Conservation (phyloP, 1,284 basidiomycete species). For the Cryptococcus depauperatus region DNA sequence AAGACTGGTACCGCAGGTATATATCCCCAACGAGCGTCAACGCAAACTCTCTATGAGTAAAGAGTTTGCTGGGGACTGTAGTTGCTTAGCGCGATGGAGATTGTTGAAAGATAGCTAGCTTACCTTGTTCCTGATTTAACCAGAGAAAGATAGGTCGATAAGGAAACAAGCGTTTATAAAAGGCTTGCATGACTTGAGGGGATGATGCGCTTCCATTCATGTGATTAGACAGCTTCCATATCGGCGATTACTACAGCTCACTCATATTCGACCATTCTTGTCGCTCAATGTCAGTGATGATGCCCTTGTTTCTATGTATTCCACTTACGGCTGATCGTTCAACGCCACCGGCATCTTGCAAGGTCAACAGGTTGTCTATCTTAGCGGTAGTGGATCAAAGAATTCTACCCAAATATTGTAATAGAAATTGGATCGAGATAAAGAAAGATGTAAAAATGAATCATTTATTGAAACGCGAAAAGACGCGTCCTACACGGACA, state of each 20-base stretch:
- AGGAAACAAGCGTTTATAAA: slow-evolving; percentile 86
- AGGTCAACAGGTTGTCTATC: background rate
- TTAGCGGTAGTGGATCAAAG: no score
- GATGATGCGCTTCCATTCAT: slow-evolving; percentile 37
- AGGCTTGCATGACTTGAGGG: slow-evolving; percentile 69
- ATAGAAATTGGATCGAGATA: no score
- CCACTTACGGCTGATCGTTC: slow-evolving; percentile 13
- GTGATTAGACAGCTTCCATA: background rate
- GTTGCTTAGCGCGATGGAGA: background rate
- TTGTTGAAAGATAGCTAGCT: slow-evolving; percentile 9
- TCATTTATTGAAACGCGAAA: no score
- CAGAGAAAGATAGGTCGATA: slow-evolving; percentile 90
- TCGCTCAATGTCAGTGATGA: background rate
- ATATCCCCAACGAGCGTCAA: slow-evolving; percentile 87
- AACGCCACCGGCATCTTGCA: slow-evolving; percentile 13
- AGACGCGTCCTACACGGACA: no score
- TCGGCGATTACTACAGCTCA: slow-evolving; percentile 2
- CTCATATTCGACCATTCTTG: slow-evolving; percentile 21
- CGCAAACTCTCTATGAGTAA: slow-evolving; percentile 92
- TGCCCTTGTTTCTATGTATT: background rate
- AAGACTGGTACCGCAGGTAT: slow-evolving; percentile 93
- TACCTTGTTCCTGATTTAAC: slow-evolving; percentile 81
- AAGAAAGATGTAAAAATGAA: no score
- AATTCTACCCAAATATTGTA: no score
- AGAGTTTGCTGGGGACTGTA: slow-evolving; percentile 55